Conservation (phyloP, 2,329 filamentous ascomycete genomes). For the Capronia epimyces region DNA sequence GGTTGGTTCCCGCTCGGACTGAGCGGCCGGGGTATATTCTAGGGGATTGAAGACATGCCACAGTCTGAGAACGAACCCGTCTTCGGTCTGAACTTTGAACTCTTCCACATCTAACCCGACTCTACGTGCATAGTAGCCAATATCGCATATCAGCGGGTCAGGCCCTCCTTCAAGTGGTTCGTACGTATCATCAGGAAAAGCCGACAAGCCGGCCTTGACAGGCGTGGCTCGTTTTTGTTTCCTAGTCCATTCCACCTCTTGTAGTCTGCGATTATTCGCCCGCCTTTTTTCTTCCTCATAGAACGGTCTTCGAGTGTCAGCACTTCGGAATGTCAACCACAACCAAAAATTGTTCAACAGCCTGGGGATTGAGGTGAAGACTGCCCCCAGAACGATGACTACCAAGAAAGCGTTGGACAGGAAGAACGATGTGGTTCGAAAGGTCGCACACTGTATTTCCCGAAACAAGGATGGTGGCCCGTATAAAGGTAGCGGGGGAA, state of each 20-base stretch:
- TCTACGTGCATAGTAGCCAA: conserved; percentile 77
- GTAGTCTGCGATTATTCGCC: conserved; percentile 51
- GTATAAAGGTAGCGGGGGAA: conserved; percentile 78
- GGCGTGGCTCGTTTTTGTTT: conserved; percentile 33
- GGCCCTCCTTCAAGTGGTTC: conserved; percentile 71
- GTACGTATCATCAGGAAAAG: conserved; percentile 50
- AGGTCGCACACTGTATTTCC: conserved; percentile 59
- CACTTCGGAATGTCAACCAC: conserved; percentile 55
- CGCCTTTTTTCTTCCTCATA: conserved; percentile 65
- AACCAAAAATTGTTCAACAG: conserved; percentile 48
- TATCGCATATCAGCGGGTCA: conserved; percentile 72
- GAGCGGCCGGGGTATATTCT: conserved; percentile 55
- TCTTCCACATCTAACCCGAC: conserved; percentile 82
- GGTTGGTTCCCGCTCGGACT: conserved; percentile 42
- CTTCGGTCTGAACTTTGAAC: conserved; percentile 83
- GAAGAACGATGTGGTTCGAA: conserved; percentile 64
- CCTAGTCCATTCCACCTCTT: conserved; percentile 58
- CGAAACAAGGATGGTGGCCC: conserved; percentile 65
- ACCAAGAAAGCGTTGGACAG: conserved; percentile 72
- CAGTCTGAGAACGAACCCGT: conserved; percentile 82
- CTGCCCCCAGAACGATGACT: conserved; percentile 67
- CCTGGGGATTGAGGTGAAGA: conserved; percentile 60
- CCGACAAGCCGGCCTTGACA: conserved; percentile 24
- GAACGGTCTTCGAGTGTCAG: conserved; percentile 60
- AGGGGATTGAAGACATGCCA: conserved; percentile 86